phyloP scores from a whole-genome alignment of 2,329 filamentous ascomycete genomes.

The Drechslera avenae region DNA sequence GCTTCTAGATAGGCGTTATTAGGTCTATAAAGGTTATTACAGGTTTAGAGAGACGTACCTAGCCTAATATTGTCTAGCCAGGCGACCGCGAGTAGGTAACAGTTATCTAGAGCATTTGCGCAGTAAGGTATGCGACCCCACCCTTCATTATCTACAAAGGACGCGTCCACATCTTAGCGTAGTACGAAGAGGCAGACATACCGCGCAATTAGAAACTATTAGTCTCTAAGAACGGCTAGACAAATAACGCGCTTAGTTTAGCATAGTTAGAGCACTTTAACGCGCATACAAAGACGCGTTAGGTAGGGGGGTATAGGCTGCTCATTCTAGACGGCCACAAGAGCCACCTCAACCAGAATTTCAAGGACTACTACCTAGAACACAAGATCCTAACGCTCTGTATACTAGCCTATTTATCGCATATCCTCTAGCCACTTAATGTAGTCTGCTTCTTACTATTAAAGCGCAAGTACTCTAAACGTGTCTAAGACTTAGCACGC shows the following conservation, averaged over 20 bases:
- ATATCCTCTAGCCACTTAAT: no score
- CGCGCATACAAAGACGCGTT: neutral
- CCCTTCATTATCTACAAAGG: slow-evolving; percentile 23
- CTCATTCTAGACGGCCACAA: slow-evolving; percentile 21
- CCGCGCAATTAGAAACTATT: slow-evolving; percentile 17
- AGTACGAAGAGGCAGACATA: slow-evolving; percentile 26
- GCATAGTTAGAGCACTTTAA: no score
- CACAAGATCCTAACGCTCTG: slow-evolving; percentile 19
- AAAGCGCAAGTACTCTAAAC: no score
- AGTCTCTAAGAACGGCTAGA: slow-evolving; percentile 21
- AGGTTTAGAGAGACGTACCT: neutral
- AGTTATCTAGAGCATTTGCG: slow-evolving; percentile 18
- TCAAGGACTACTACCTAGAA: slow-evolving; percentile 15
- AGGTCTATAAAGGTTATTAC: no score
- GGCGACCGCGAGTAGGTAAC: slow-evolving; percentile 18
- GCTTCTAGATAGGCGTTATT: no score
- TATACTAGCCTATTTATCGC: neutral
- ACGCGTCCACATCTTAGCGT: slow-evolving; percentile 20
- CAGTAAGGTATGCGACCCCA: slow-evolving; percentile 4
- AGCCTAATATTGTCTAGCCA: slow-evolving; percentile 12
- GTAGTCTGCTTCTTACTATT: no score
- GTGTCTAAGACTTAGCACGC: no score
- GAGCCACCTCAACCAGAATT: slow-evolving; percentile 16
- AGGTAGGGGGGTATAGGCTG: slow-evolving; percentile 12
- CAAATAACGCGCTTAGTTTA: slow-evolving; percentile 17